Percentiles rank a stretch among this genome's conserved stretches.
These are phyloP conservation scores for Nicotiana rustica DNA, from an alignment of 305 asterid species.

Conservation along the genomic window DNA sequence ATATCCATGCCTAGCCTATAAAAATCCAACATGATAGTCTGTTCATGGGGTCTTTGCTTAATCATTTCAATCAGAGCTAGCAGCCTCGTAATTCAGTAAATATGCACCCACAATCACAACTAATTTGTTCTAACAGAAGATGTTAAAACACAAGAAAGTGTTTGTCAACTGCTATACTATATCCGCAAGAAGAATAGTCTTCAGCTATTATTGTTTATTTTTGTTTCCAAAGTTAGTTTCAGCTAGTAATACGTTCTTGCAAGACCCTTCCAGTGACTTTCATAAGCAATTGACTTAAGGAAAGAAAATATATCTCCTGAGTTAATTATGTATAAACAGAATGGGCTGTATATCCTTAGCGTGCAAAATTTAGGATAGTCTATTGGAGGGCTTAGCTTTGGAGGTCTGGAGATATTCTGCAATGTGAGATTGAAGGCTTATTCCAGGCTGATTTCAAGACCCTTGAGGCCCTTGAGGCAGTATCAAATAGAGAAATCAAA, in stretches of 20 bases:
- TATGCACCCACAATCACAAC: not conserved
- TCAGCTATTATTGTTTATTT: constrained; percentile 11
- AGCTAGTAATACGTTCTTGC: not conserved
- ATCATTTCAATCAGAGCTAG: constrained; percentile 24
- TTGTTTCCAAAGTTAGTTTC: constrained; percentile 10
- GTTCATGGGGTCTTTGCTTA: constrained; percentile 6
- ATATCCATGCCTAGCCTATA: not conserved
- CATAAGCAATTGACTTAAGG: not conserved
- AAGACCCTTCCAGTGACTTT: not conserved
- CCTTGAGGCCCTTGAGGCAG: not conserved
- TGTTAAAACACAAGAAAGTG: constrained; percentile 1
- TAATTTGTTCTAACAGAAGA: constrained; percentile 1
- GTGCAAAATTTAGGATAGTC: not conserved
- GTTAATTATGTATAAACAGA: not conserved
- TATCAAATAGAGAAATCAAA: not conserved
- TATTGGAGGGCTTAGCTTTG: not conserved
- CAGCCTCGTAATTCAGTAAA: not conserved
- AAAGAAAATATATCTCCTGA: constrained; percentile 12
- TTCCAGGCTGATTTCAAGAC: not conserved
- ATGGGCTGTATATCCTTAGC: not conserved
- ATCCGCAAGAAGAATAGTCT: not conserved
- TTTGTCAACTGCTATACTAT: not conserved
- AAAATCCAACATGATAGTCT: not conserved
- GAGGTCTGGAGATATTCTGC: not conserved
- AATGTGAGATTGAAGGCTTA: not conserved